Evolutionary conservation across 352 stramenopile species (phyloP).

Genomic region (Globisporangium middletonii): DNA sequence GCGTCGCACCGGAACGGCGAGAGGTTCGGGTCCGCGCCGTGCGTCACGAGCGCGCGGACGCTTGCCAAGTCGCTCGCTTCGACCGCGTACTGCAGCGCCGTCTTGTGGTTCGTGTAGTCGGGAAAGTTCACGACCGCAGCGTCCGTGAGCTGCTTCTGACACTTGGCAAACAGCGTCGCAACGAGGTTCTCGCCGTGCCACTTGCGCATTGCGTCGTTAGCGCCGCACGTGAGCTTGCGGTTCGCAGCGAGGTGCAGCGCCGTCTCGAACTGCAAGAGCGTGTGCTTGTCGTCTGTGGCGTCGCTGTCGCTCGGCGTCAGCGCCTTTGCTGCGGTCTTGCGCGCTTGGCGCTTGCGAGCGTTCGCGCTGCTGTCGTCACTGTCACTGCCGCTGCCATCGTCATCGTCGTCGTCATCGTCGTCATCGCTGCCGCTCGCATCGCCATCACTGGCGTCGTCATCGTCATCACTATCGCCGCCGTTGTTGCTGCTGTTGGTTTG

Average conservation of each 20-base stretch:
- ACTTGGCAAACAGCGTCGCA: conserved; percentile 37
- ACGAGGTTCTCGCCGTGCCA: conserved; percentile 59
- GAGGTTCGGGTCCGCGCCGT: conserved; percentile 38
- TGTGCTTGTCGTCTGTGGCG: conserved; percentile 12
- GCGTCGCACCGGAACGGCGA: conserved; percentile 38
- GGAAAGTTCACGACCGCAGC: conserved; percentile 39
- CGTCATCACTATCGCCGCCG: conserved; percentile 9
- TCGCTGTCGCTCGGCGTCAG: neutral
- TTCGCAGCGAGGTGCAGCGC: conserved; percentile 50
- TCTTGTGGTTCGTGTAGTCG: conserved; percentile 43
- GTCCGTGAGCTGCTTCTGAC: conserved; percentile 24
- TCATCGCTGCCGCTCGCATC: conserved; percentile 10
- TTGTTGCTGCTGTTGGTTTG: conserved; percentile 2
- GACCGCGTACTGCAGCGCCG: conserved; percentile 52
- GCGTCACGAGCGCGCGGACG: conserved; percentile 26
- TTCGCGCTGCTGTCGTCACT: neutral
- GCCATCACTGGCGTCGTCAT: conserved; percentile 10
- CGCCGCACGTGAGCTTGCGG: conserved; percentile 30
- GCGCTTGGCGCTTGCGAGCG: neutral
- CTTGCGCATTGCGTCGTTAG: conserved; percentile 19
- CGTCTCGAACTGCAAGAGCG: conserved; percentile 30
- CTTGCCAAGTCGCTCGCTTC: conserved; percentile 34
- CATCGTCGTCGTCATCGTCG: conserved; percentile 12
- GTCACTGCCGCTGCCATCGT: conserved; percentile 3
- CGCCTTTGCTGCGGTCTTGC: neutral